A percentile compares a stretch with the other conserved stretches of the same genome.
These are phyloP conservation scores for Neurospora sp. DNA, from an alignment of 495 filamentous ascomycete genomes.

Conservation along the genomic window DNA sequence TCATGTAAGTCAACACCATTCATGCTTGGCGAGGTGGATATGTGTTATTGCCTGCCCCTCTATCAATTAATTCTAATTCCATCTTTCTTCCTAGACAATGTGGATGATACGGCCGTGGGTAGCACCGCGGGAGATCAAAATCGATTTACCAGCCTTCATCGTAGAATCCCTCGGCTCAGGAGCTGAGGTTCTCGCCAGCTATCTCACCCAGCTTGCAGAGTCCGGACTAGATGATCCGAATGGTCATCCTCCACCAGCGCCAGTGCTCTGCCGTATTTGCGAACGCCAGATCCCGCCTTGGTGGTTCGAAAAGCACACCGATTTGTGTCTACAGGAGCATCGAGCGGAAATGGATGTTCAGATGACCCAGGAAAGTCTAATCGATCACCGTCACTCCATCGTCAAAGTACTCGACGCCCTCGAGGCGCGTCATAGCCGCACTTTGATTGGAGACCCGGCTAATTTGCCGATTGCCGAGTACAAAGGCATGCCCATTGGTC, in stretches of 20 bases:
- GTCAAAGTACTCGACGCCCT: slow-evolving; percentile 90
- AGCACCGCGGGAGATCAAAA: slow-evolving; percentile 80
- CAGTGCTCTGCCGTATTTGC: slow-evolving; percentile 91
- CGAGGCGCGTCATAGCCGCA: slow-evolving; percentile 66
- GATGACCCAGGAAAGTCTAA: slow-evolving; percentile 81
- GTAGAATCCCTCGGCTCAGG: slow-evolving; percentile 91
- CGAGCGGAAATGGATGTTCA: slow-evolving; percentile 96
- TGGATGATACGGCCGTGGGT: slow-evolving; percentile 98
- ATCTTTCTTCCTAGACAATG: slow-evolving; percentile 61
- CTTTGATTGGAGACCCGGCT: slow-evolving; percentile 48
- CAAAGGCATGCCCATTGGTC: slow-evolving; percentile 80
- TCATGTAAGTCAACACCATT: slow-evolving; percentile 55
- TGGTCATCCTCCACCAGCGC: slow-evolving; percentile 74
- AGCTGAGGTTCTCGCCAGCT: slow-evolving; percentile 87
- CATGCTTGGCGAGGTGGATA: neutral
- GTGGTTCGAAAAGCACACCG: slow-evolving; percentile 99
- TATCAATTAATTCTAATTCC: slow-evolving; percentile 10
- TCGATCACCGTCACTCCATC: slow-evolving; percentile 91
- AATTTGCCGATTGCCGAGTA: slow-evolving; percentile 65
- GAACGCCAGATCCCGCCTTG: slow-evolving; percentile 96
- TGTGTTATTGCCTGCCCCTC: no score
- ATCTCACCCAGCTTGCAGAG: slow-evolving; percentile 83
- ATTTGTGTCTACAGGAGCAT: slow-evolving; percentile 91
- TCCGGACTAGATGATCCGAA: slow-evolving; percentile 70
- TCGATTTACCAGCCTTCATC: slow-evolving; percentile 82